A percentile compares a stretch with the other conserved stretches of the same genome.
These are phyloP conservation scores for Colletotrichum viniferum DNA, from an alignment of 2,329 filamentous ascomycete genomes.

Conservation along the genomic window DNA sequence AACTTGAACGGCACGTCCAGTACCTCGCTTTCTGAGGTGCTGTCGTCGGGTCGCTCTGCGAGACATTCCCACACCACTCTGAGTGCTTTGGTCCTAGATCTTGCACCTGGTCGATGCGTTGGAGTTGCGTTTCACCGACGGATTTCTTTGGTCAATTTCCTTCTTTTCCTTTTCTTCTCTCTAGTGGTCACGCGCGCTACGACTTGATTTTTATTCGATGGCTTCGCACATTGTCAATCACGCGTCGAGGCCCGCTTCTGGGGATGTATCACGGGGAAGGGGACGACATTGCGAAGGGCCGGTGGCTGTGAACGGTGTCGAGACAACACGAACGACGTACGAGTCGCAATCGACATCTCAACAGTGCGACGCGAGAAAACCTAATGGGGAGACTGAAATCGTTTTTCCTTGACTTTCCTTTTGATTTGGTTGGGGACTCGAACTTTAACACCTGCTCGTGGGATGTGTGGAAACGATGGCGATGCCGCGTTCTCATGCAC, in stretches of 20 bases:
- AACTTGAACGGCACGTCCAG: slow-evolving; percentile 43
- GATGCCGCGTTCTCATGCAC: background rate
- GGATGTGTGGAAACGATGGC: background rate
- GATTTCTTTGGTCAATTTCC: slow-evolving; percentile 19
- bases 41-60: slow-evolving; percentile 26
- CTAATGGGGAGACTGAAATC: background rate
- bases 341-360: background rate
- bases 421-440: background rate
- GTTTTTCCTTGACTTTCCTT: slow-evolving; percentile 6
- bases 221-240: slow-evolving; percentile 29
- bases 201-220: slow-evolving; percentile 16
- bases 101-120: slow-evolving; percentile 38
- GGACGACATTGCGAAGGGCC: background rate
- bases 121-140: slow-evolving; percentile 35
- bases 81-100: slow-evolving; percentile 2
- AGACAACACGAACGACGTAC: background rate
- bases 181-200: slow-evolving; percentile 6
- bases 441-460: background rate
- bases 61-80: slow-evolving; percentile 5
- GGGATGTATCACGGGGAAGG: slow-evolving; percentile 33
- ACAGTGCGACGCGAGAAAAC: background rate
- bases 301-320: background rate
- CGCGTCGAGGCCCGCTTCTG: slow-evolving; percentile 36
- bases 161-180: slow-evolving; percentile 26
- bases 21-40: slow-evolving; percentile 34